Base-by-base conservation (phyloP, 805 yeast species). In the Myxozyma melibiosi region DNA sequence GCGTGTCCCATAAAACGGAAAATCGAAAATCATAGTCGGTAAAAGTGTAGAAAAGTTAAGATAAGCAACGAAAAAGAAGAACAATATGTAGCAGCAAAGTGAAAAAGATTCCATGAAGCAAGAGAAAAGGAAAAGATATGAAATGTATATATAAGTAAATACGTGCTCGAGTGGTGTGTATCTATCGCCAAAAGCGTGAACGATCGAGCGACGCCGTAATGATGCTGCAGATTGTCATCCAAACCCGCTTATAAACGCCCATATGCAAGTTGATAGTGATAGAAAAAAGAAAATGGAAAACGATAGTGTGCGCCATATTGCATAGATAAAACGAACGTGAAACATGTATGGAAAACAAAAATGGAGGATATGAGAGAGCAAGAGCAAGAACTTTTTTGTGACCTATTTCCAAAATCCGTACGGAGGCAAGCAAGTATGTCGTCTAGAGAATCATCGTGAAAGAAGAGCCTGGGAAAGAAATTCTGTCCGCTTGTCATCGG, bases 401-500 rank as follows among this genome's bases (percentile, higher is more conserved):
- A 20, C 14, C 14, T 25, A n/a, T 37, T 20, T 35, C 7, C 16
- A 40, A 40, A 40, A 43, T 25, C 6, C 2, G 2, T 18, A 14
- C n/a, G n/a, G n/a, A n/a, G n/a, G n/a, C n/a, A n/a, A n/a, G n/a
- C n/a, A n/a, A n/a, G n/a, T n/a, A n/a, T n/a, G n/a, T n/a, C n/a
- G n/a, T n/a, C n/a, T 30, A 11, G 20, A 13, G 16, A 14, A 31
- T 37, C 39, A 57, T 41, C 58, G 55, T 5, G 49, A 41, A 11
- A 55, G 48, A 7, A 58, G 40, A 25, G 40, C 57, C 2, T 46
- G 33, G 7, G 60, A 55, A 5, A 55, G 39, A 38, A 58, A 58
- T 7, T 55, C 48, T 3, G 16, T 37, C 16, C 42, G 28, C 18
- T 44, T 47, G 11, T 22, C 35, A 18, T 51, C 13, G 5, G 48